Base-by-base conservation (phyloP, 2,329 filamentous ascomycete genomes). In the Hymenotorrendiella dingleyae region DNA sequence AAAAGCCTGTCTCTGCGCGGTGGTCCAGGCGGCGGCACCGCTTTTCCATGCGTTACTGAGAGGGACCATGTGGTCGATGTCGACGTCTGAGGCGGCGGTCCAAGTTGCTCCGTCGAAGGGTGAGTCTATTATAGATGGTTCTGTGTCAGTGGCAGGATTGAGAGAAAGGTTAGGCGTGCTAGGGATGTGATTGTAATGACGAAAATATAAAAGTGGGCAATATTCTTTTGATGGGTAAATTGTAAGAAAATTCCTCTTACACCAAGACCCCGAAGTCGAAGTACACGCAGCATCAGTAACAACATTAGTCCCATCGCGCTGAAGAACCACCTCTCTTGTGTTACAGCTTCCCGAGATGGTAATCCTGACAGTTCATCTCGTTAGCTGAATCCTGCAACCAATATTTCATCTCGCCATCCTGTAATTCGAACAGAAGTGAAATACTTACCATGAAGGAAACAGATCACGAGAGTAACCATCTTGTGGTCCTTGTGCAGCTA, bases 21-120 rank as follows among this genome's bases (percentile, higher is more conserved):
- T 82, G 0, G 84, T 86, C 87, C 86, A 91, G 2, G 67, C 63
- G 6, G 74, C 72, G 10, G 86, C 86, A 16, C 86, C 86, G 33
- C 81, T 86, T 76, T 84, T 79, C 86, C 85, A 91, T 4, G 86
- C 85, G 57, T 90, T 87, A 59, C 82, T 82, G 47, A 94, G 62
- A 1, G 87, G 86, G 3, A 94, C 84, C 65, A 93, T 72, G 61
- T 93, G 87, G 62, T 93, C 87, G 46, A 93, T 91, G 54, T 91
- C 85, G 1, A 93, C 62, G 54, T 90, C 83, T 14, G 71, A 74
- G 1, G 84, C 76, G 0, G 69, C 67, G 0, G 77, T 82, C 82
- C 83, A 88, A 1, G 71, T 78, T 0, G 67, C 80, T 12, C 84
- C 85, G 56, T 91, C 86, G 60, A 85, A 93, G 0, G 84, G 82